These are phyloP conservation scores for Kalmanozyma brasiliensis DNA, from an alignment of 1,284 basidiomycete genomes.

Conservation along the genomic window DNA sequence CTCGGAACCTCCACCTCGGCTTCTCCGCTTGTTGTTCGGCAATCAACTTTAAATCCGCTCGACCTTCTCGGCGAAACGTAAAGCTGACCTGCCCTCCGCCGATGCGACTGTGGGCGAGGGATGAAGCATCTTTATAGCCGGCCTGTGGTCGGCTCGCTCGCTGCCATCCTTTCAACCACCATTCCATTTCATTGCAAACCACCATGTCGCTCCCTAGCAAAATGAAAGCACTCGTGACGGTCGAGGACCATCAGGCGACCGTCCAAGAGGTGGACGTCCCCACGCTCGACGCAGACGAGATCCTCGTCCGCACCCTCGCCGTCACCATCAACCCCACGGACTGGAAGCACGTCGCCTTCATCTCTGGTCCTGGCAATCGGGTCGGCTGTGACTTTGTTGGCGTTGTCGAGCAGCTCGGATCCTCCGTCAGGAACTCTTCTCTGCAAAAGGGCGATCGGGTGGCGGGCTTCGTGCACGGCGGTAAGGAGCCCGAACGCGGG, in stretches of 20 bases:
- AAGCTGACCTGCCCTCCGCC: too few relatives aligned
- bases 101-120: too few relatives aligned
- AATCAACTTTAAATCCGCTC: too few relatives aligned
- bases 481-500: constrained; percentile 64
- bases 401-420: constrained; percentile 72
- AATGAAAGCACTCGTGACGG: constrained; percentile 57
- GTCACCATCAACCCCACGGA: constrained; percentile 66
- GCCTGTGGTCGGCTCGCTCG: not conserved
- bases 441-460: constrained; percentile 74
- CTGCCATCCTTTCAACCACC: not conserved
- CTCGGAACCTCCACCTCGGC: too few relatives aligned
- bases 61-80: too few relatives aligned
- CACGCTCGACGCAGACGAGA: constrained; percentile 40
- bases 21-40: too few relatives aligned
- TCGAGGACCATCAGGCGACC: constrained; percentile 47
- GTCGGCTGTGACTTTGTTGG: constrained; percentile 75
- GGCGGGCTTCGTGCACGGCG: constrained; percentile 71
- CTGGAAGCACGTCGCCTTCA: constrained; percentile 68
- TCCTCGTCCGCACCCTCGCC: constrained; percentile 51
- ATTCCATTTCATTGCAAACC: not conserved
- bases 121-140: too few relatives aligned
- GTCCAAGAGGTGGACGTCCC: constrained; percentile 57
- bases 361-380: constrained; percentile 68
- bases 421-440: constrained; percentile 50
- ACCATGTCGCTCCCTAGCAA: constrained; percentile 27